phyloP scores from a whole-genome alignment of 2,329 filamentous ascomycete species.

The Neofusicoccum laricinum region DNA sequence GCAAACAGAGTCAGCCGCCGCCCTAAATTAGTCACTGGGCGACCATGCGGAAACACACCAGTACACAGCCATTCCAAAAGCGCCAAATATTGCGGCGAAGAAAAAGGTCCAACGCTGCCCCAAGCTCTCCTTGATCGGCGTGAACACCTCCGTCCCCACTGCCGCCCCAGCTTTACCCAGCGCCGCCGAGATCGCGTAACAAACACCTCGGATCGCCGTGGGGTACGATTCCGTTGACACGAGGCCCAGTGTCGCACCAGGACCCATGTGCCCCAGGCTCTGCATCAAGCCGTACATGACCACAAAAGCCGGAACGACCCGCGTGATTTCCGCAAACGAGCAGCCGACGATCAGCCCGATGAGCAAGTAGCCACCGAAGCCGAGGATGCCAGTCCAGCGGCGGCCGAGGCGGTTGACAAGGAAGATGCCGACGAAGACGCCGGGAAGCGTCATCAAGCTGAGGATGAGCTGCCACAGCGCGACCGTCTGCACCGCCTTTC shows the following conservation, averaged over 20 bases:
- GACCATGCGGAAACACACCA: not conserved
- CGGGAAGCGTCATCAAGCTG: conserved; percentile 45
- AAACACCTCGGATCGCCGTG: conserved; percentile 52
- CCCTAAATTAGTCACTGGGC: not conserved
- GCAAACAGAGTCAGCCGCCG: not conserved
- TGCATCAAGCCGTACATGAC: conserved; percentile 54
- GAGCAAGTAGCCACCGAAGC: conserved; percentile 50
- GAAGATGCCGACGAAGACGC: conserved; percentile 49
- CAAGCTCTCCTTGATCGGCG: conserved; percentile 44
- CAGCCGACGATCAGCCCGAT: conserved; percentile 54
- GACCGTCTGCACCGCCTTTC: conserved; percentile 41
- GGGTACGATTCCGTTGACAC: conserved; percentile 52
- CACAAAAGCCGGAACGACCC: conserved; percentile 52
- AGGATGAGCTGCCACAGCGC: conserved; percentile 51
- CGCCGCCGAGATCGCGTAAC: conserved; percentile 52
- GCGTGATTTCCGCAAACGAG: conserved; percentile 47
- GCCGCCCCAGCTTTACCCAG: conserved; percentile 53
- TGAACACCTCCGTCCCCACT: conserved; percentile 51
- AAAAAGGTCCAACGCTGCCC: conserved; percentile 53
- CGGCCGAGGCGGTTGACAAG: conserved; percentile 29
- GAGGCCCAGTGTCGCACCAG: conserved; percentile 51
- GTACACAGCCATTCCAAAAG: conserved; percentile 39
- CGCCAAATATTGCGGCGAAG: conserved; percentile 44
- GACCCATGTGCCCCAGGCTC: conserved; percentile 49
- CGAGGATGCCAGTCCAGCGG: conserved; percentile 49